Evolutionary conservation across 352 stramenopile species (phyloP).

Genomic region (Globisporangium abappressorium): DNA sequence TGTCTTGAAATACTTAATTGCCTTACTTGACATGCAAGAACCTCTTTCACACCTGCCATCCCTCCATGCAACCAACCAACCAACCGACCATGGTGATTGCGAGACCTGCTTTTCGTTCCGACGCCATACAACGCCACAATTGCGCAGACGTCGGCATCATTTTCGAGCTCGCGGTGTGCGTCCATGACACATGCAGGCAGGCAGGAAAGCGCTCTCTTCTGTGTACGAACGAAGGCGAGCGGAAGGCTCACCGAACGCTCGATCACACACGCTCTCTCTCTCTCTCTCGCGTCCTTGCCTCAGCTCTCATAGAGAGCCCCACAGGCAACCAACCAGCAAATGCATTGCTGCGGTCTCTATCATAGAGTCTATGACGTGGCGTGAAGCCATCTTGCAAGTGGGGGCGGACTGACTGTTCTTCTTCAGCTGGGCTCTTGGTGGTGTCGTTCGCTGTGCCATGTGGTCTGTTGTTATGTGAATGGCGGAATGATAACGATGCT

Average conservation of each 20-base stretch:
- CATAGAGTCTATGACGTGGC: no score
- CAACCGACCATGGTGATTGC: not conserved
- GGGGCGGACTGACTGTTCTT: no score
- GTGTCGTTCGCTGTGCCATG: no score
- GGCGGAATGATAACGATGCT: no score
- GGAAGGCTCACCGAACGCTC: conserved; percentile 8
- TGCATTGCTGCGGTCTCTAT: no score
- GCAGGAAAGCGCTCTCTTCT: not conserved
- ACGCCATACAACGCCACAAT: not conserved
- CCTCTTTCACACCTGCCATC: not conserved
- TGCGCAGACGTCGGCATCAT: conserved; percentile 1
- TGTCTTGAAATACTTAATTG: not conserved
- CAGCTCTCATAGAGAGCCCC: no score
- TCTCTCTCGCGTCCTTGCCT: not conserved
- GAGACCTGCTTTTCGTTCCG: conserved; percentile 9
- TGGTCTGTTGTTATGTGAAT: no score
- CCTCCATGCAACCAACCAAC: conserved; percentile 5
- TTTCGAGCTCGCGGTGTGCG: not conserved
- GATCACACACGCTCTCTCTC: not conserved
- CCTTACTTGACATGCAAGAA: not conserved
- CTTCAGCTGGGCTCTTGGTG: no score
- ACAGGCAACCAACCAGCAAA: no score
- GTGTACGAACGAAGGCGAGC: not conserved
- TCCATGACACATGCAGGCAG: not conserved
- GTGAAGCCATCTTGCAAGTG: no score